Percentiles rank a stretch among this genome's conserved stretches.
Conservation (phyloP, 495 filamentous ascomycete species). For the Tuber magnatum region DNA sequence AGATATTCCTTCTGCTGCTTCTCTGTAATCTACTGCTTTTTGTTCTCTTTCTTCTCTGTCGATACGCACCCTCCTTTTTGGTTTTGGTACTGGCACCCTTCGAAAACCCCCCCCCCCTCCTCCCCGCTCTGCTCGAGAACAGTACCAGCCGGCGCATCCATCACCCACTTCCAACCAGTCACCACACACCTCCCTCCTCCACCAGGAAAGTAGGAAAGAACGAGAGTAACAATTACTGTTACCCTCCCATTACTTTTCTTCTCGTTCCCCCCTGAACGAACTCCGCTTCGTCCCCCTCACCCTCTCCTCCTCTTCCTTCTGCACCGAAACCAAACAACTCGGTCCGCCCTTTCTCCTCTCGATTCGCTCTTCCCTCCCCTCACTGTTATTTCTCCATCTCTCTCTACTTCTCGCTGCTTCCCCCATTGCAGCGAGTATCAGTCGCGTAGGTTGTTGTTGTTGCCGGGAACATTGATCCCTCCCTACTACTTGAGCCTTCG, state of each 20-base stretch:
- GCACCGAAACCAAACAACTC: conserved; percentile 29
- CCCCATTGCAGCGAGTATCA: conserved; percentile 11
- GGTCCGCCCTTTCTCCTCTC: conserved; percentile 19
- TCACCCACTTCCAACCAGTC: conserved; percentile 3
- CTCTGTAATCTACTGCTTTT: neutral
- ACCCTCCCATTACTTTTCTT: conserved; percentile 12
- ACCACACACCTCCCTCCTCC: conserved; percentile 4
- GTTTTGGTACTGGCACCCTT: neutral
- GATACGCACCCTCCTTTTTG: neutral
- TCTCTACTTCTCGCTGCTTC: conserved; percentile 20
- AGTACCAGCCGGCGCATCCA: neutral
- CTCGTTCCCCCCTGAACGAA: conserved; percentile 10
- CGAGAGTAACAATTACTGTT: conserved; percentile 1
- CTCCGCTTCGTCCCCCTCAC: conserved; percentile 16
- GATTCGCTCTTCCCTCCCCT: conserved; percentile 15
- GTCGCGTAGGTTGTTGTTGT: conserved; percentile 1
- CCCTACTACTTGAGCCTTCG: neutral
- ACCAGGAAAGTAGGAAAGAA: neutral
- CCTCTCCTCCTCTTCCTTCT: conserved; percentile 8
- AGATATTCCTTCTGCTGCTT: neutral
- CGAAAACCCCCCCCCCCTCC: too few relatives aligned
- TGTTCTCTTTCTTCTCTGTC: neutral
- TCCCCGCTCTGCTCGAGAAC: conserved; percentile 17
- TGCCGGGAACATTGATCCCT: neutral
- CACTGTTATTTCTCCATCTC: conserved; percentile 8